Conservation (phyloP, 768 basidiomycete species). For the Lactifluus pinguis region DNA sequence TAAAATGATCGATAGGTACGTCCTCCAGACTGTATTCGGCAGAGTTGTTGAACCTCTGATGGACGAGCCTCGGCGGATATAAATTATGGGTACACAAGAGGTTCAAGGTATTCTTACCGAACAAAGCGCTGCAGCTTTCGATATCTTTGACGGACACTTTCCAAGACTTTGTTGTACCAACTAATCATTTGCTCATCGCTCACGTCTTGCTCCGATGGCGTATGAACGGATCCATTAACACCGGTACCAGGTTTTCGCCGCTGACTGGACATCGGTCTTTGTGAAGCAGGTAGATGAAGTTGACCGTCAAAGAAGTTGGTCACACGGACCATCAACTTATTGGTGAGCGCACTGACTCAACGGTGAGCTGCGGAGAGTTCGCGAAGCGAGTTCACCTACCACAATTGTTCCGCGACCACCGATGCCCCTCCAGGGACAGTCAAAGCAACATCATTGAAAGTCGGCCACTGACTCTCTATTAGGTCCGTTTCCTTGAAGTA, state of each 20-base stretch:
- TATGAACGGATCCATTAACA: constrained; percentile 20
- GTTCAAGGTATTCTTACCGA: constrained; percentile 39
- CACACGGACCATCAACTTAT: constrained; percentile 87
- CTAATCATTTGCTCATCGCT: constrained; percentile 70
- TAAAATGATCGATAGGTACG: constrained; percentile 67
- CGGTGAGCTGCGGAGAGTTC: neutral
- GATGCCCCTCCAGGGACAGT: constrained; percentile 81
- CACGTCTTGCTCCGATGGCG: constrained; percentile 43
- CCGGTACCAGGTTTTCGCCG: constrained; percentile 22
- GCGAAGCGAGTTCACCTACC: constrained; percentile 41
- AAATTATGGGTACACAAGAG: constrained; percentile 3
- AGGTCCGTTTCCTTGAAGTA: constrained; percentile 98
- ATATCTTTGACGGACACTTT: constrained; percentile 84
- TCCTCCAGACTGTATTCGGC: constrained; percentile 82
- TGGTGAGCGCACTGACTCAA: constrained; percentile 67
- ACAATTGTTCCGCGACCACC: constrained; percentile 91
- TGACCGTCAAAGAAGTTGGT: constrained; percentile 94
- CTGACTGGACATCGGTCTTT: constrained; percentile 16
- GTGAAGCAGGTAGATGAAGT: constrained; percentile 61
- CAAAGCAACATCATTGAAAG: constrained; percentile 86
- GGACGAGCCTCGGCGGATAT: constrained; percentile 41
- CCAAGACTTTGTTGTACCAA: constrained; percentile 92
- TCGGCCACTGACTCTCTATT: constrained; percentile 94
- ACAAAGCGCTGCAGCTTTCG: constrained; percentile 92
- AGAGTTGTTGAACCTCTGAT: constrained; percentile 87